A percentile compares a stretch with the other conserved stretches of the same genome.
Evolutionary conservation across 1,284 basidiomycete genomes (phyloP).

Genomic region (Apiotrichum montevideense): DNA sequence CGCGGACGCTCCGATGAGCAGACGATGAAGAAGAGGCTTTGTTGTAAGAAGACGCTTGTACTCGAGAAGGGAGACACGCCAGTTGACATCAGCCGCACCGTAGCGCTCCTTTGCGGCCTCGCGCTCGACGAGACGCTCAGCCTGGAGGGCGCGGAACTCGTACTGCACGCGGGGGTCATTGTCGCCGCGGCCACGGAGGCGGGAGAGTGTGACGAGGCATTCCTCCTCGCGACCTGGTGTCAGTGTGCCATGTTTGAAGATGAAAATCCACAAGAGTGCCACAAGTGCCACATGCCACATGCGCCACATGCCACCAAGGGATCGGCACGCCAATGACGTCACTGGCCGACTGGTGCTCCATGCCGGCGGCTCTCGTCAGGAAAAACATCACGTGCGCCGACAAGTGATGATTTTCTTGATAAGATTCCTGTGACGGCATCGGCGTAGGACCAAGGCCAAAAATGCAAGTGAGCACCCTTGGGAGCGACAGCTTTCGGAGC

Average conservation of each 20-base stretch:
- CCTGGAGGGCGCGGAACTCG: slow-evolving; percentile 32
- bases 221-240: slow-evolving; percentile 24
- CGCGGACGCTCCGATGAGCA: slow-evolving; percentile 6
- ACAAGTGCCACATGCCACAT: too few species aligned
- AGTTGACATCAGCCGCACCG: neutral
- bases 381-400: too few species aligned
- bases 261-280: neutral
- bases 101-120: neutral
- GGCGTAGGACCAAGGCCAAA: too few species aligned
- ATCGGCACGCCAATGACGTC: too few species aligned
- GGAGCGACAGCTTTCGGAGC: too few species aligned
- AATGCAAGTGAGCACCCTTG: too few species aligned
- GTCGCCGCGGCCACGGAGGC: slow-evolving; percentile 22
- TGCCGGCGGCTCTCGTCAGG: too few species aligned
- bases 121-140: slow-evolving; percentile 19
- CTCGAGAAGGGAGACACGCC: slow-evolving; percentile 10
- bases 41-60: slow-evolving; percentile 13
- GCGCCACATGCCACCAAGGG: too few species aligned
- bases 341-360: too few species aligned
- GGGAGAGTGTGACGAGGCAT: slow-evolving; percentile 19
- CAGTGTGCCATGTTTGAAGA: neutral
- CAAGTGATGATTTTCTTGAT: too few species aligned
- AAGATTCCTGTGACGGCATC: too few species aligned
- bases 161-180: slow-evolving; percentile 20
- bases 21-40: slow-evolving; percentile 14